phyloP scores from a whole-genome alignment of 768 basidiomycete species.

The Tylopilus rubrobrunneus region DNA sequence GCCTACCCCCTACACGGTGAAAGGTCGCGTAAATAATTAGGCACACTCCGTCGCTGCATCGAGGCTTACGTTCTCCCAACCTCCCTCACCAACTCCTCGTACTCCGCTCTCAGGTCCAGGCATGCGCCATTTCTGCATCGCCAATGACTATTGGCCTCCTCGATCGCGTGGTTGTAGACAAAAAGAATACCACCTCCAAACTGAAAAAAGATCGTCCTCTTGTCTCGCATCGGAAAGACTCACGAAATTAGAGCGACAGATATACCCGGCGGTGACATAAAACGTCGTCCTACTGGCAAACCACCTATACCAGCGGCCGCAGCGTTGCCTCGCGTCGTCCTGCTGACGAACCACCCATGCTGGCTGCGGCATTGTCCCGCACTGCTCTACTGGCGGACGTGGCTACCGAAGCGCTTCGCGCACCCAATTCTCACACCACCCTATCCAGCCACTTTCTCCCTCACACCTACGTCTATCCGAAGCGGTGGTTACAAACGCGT shows the following conservation, averaged over 20 bases:
- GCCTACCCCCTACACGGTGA: conserved; percentile 94
- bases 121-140: conserved; percentile 16
- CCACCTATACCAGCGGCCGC: too few species aligned
- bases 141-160: conserved; percentile 67
- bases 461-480: too few species aligned
- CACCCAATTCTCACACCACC: too few species aligned
- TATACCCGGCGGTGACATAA: too few species aligned
- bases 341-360: too few species aligned
- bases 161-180: conserved; percentile 95
- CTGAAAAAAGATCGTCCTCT: conserved; percentile 89
- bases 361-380: too few species aligned
- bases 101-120: conserved; percentile 36
- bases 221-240: conserved; percentile 87
- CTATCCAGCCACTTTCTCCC: too few species aligned
- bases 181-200: conserved; percentile 90
- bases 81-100: conserved; percentile 69
- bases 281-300: too few species aligned
- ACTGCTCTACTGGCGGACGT: too few species aligned
- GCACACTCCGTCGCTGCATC: conserved; percentile 81
- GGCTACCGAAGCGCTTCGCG: too few species aligned
- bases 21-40: conserved; percentile 89
- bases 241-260: conserved; percentile 19
- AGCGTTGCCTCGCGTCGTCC: too few species aligned
- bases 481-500: too few species aligned
- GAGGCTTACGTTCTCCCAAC: conserved; percentile 90